Conservation (phyloP, 805 yeast genomes). For the Torulaspora microellipsoides region DNA sequence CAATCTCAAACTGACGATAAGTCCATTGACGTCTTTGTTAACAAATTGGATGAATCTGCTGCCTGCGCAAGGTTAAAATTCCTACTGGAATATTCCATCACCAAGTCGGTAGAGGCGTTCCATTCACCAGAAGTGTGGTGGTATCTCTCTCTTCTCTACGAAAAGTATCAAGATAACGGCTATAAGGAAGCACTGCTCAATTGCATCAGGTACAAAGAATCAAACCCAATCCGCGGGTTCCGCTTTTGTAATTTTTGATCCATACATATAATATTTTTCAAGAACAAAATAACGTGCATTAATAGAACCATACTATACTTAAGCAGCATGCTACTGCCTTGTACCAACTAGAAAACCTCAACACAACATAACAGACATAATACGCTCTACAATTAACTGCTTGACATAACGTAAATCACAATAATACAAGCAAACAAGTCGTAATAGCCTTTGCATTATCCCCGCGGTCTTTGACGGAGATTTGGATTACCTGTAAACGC, state of each 20-base stretch:
- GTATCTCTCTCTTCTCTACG: conserved; percentile 60
- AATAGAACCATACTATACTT: not conserved
- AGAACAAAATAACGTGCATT: not conserved
- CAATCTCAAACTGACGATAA: not conserved
- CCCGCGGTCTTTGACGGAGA: too few species aligned
- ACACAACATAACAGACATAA: too few species aligned
- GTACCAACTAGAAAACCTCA: conserved; percentile 75
- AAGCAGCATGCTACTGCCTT: conserved; percentile 77
- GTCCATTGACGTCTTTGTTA: conserved; percentile 39
- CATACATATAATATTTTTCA: too few species aligned
- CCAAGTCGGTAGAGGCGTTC: conserved; percentile 40
- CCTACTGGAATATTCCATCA: conserved; percentile 37
- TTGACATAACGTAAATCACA: too few species aligned
- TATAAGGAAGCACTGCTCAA: conserved; percentile 53
- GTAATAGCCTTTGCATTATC: too few species aligned
- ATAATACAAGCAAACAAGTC: too few species aligned
- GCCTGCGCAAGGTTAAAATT: conserved; percentile 52
- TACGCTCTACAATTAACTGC: too few species aligned
- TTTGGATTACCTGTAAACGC: too few species aligned
- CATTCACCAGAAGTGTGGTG: conserved; percentile 62
- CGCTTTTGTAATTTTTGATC: conserved; percentile 26
- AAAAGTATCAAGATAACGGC: conserved; percentile 48
- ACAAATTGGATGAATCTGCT: conserved; percentile 52
- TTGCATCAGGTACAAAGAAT: conserved; percentile 60
- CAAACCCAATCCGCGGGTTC: conserved; percentile 48